A percentile compares a stretch with the other conserved stretches of the same genome.
Evolutionary conservation across 495 filamentous ascomycete species (phyloP).

Genomic region (Clohesyomyces aquaticus): DNA sequence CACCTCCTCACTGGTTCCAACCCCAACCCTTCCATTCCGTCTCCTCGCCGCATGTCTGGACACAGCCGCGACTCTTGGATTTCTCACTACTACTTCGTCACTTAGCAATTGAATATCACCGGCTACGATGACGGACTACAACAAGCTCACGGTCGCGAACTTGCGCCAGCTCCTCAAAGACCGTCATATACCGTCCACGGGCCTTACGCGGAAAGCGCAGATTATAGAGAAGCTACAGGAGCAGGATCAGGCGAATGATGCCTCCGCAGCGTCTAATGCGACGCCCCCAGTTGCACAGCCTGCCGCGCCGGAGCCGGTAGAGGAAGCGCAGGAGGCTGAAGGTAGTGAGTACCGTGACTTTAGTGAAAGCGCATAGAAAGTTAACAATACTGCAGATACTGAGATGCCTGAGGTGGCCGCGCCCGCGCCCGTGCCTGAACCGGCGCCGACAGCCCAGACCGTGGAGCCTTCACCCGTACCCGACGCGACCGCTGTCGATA

Average conservation of each 20-base stretch:
- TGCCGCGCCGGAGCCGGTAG: conserved; percentile 13
- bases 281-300: conserved; percentile 1
- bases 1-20: background rate
- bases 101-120: background rate
- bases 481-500: background rate
- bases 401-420: background rate
- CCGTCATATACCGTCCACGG: conserved; percentile 46
- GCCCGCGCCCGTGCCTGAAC: background rate
- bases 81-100: background rate
- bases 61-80: background rate
- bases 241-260: conserved; percentile 34
- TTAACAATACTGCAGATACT: background rate
- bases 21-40: background rate
- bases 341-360: background rate
- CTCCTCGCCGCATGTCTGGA: background rate
- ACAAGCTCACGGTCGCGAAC: conserved; percentile 46
- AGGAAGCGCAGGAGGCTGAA: conserved; percentile 1
- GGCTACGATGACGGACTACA: conserved; percentile 45
- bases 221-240: conserved; percentile 47
- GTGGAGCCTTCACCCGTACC: background rate
- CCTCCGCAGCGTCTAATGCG: conserved; percentile 7
- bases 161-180: conserved; percentile 45
- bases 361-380: background rate
- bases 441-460: background rate
- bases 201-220: conserved; percentile 47